These are phyloP conservation scores for Corinectria fuckeliana DNA, from an alignment of 2,329 filamentous ascomycete species.

Conservation along the genomic window DNA sequence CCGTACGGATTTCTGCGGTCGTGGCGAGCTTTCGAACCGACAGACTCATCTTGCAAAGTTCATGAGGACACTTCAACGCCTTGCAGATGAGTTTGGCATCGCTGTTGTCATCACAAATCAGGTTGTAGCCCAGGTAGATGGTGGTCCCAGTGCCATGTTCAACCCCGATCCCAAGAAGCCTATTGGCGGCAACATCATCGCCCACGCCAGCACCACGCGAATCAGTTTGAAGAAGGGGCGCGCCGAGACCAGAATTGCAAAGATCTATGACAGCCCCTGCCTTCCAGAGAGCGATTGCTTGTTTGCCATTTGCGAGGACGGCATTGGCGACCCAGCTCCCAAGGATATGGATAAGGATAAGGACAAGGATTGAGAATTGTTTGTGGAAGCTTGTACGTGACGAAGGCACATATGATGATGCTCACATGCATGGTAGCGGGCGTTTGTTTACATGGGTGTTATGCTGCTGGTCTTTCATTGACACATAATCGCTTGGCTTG, in stretches of 20 bases:
- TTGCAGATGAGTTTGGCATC: conserved; percentile 88
- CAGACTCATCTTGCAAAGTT: conserved; percentile 91
- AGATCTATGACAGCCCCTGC: conserved; percentile 98
- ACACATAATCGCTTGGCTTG: conserved; percentile 1
- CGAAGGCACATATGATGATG: conserved; percentile 31
- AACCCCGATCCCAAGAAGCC: conserved; percentile 99
- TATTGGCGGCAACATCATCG: conserved; percentile 98
- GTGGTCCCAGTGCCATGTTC: conserved; percentile 96
- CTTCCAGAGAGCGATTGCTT: conserved; percentile 94
- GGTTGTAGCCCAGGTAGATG: conserved; percentile 97
- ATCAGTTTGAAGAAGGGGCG: conserved; percentile 95
- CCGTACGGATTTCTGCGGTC: conserved; percentile 94
- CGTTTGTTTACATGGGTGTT: conserved; percentile 36
- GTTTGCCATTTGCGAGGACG: conserved; percentile 96
- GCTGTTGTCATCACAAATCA: conserved; percentile 99
- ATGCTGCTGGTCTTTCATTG: conserved; percentile 6
- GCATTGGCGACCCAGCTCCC: conserved; percentile 92
- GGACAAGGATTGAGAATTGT: conserved; percentile 71
- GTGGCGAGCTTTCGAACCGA: conserved; percentile 92
- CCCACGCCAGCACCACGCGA: conserved; percentile 93
- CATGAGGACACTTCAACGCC: conserved; percentile 80
- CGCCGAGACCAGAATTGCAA: conserved; percentile 94
- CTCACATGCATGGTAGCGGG: conserved; percentile 40
- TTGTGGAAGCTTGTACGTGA: conserved; percentile 8
- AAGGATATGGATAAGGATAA: conserved; percentile 96